Percentiles rank a stretch among this genome's conserved stretches.
These are phyloP conservation scores for Moesziomyces sp. DNA, from an alignment of 1,284 basidiomycete species.

Conservation along the genomic window DNA sequence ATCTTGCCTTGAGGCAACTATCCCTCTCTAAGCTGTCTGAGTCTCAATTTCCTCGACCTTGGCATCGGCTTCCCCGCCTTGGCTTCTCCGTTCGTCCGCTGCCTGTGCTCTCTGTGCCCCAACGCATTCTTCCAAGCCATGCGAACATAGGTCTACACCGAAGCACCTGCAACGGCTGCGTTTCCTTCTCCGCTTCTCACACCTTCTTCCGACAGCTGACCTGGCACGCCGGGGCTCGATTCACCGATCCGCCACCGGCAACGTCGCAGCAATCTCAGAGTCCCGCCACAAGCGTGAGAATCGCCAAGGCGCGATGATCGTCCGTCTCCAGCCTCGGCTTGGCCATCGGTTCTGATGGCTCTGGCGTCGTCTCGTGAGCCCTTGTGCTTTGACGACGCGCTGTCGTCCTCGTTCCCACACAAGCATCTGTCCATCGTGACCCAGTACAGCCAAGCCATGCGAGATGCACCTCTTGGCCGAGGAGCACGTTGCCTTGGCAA, in stretches of 20 bases:
- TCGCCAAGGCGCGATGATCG: conserved; percentile 1
- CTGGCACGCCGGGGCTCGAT: too few species aligned
- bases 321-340: too few species aligned
- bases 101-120: too few species aligned
- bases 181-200: background rate
- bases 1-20: background rate
- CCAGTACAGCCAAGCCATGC: background rate
- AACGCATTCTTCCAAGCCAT: background rate
- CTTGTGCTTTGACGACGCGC: background rate
- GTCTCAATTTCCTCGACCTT: background rate
- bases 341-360: background rate
- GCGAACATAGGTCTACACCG: background rate
- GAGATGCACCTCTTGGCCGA: too few species aligned
- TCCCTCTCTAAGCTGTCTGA: background rate
- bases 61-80: background rate
- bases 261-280: too few species aligned
- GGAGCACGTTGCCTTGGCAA: background rate
- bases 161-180: too few species aligned
- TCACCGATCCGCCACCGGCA: too few species aligned
- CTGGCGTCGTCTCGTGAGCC: too few species aligned
- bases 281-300: conserved; percentile 1
- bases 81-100: background rate
- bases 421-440: background rate
- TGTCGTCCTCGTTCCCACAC: too few species aligned
- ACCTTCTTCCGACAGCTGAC: background rate